Base-by-base conservation (phyloP, 169 alveolate species). In the Plasmodium knowlesi region DNA sequence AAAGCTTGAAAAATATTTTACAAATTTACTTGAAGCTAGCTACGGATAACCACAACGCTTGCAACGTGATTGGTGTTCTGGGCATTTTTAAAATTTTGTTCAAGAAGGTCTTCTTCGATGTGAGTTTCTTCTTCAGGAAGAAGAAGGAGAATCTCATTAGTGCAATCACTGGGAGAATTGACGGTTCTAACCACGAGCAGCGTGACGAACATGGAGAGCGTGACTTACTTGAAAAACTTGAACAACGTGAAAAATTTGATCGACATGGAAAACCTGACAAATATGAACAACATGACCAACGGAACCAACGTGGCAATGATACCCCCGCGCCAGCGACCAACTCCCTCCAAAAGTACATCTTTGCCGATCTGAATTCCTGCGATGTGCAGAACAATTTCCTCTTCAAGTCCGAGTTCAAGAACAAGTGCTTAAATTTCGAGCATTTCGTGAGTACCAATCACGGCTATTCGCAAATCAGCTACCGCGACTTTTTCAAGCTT, bases 61-160 rank as follows among this genome's bases (percentile, higher is more conserved):
- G 95, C 83, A 91, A 91, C 37, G 95, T 76, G 71, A 71, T 91
- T 30, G 95, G 95, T 0, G 53, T 91, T 67, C 53, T 91, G 30
- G 85, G 95, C 25, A 80, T 91, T 70, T 46, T 91, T 8, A 81
- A 81, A 81, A 91, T 91, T 16, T 81, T 91, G 30, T 91, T 91
- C 73, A 91, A 91, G 57, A 91, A 91, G 61, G 2, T 79, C 30
- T 85, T 85, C 57, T 74, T 73, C 34, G 93, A 85, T 16, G 46
- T 89, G 6, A 89, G 46, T 61, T 16, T 22, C 25, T 79, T 89
- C 50, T 39, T 12, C 37, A 43, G 43, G 32, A 39, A 61, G 32
- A 79, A 67, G 14, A 53, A 10, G 46, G 34, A 37, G n/a, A 5
- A 61, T 34, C 76, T 61, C 5, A 19, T 61, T 0, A n/a, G 76